Conservation (phyloP, 2,329 filamentous ascomycete species). For the Botrytis byssoidea region DNA sequence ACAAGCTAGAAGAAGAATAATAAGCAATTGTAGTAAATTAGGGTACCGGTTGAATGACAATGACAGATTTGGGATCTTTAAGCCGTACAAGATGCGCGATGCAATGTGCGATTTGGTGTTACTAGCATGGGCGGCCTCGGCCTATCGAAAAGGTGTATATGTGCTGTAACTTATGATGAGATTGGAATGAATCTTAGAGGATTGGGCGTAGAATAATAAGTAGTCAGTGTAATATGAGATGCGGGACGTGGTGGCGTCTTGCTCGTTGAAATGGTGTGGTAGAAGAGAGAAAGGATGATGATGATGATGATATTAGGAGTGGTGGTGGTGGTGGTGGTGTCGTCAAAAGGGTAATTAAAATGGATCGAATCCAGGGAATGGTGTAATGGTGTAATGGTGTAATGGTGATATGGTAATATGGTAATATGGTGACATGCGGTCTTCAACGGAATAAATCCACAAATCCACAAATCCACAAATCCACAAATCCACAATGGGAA, state of each 20-base stretch:
- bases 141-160: constrained; percentile 8
- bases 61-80: not conserved
- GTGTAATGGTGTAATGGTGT: too few relatives aligned
- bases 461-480: too few relatives aligned
- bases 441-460: constrained; percentile 1
- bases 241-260: constrained; percentile 8
- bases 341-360: not conserved
- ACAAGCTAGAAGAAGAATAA: not conserved
- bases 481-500: not conserved
- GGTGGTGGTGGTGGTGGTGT: not conserved
- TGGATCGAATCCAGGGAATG: not conserved
- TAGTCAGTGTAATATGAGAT: not conserved
- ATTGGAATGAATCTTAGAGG: not conserved
- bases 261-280: not conserved
- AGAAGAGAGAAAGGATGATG: not conserved
- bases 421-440: not conserved
- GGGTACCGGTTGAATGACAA: constrained; percentile 3
- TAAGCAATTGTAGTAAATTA: constrained; percentile 6
- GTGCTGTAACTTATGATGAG: constrained; percentile 5
- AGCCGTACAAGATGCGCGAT: constrained; percentile 22
- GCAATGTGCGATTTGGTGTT: constrained; percentile 17
- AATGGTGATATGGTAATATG: not conserved
- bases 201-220: not conserved
- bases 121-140: constrained; percentile 17
- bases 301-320: not conserved